phyloP scores from a whole-genome alignment of 2,329 filamentous ascomycete species.

The Stylonectria norvegica region DNA sequence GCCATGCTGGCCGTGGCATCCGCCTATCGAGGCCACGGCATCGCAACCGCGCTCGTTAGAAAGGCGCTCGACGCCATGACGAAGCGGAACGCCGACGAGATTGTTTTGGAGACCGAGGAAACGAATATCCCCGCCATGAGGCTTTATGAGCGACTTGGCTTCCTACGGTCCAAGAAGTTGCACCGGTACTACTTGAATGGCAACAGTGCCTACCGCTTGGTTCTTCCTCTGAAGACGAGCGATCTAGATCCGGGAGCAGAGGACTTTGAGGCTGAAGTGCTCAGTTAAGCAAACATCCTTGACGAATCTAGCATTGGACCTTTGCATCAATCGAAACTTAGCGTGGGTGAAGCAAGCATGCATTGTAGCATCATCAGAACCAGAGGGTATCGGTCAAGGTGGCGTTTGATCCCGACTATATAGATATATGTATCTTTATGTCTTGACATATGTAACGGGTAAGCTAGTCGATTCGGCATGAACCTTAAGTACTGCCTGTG shows the following conservation, averaged over 20 bases:
- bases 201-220: constrained; percentile 86
- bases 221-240: constrained; percentile 68
- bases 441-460: too few species aligned
- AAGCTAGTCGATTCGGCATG: too few species aligned
- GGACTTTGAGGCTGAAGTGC: constrained; percentile 32
- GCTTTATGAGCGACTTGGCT: constrained; percentile 88
- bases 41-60: constrained; percentile 84
- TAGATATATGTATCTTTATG: too few species aligned
- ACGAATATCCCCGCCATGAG: constrained; percentile 87
- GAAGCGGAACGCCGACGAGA: constrained; percentile 78
- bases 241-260: constrained; percentile 40
- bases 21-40: constrained; percentile 75
- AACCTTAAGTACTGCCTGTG: too few species aligned
- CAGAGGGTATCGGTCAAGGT: too few species aligned
- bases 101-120: constrained; percentile 94
- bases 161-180: constrained; percentile 85
- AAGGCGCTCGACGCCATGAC: constrained; percentile 91
- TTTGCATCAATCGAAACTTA: too few species aligned
- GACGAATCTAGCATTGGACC: too few species aligned
- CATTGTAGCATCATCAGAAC: too few species aligned
- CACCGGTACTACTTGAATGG: constrained; percentile 97
- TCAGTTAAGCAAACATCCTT: constrained; percentile 9
- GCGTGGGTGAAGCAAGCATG: too few species aligned
- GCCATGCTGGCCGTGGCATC: constrained; percentile 95
- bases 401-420: too few species aligned